Evolutionary conservation across 2,329 filamentous ascomycete species (phyloP), one percentile per base, ranked within the genome.

Genomic region (Ceratocystis papillata): DNA sequence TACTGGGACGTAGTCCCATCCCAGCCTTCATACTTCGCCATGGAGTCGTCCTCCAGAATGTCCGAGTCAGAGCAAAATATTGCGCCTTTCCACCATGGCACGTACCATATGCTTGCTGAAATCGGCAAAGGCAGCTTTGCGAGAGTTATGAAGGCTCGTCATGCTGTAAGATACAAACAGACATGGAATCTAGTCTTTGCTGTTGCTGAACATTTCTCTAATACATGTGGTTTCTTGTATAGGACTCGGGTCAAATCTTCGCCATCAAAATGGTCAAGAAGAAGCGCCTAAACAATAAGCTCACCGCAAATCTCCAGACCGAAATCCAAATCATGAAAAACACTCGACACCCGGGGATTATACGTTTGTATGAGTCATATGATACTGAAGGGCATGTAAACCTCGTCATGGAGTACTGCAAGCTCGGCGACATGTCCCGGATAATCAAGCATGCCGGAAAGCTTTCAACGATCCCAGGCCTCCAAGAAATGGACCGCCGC

Each of bases 401-500:
- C 77, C 83, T 99, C 67, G 87, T 97, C 69, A 99, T 97, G 93
- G 94, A 99, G 78, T 97, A 95, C 77, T 97, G 94, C 77, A 90
- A 96, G 74, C 83, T 99, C 50, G 93, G 94, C 25, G 94, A 99
- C 73, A 78, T 99, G 67, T 96, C 94, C 10, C 81, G 93, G 65
- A 97, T 99, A 76, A 96, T 99, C 78, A 96, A 94, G 81, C 95
- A 94, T 77, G 85, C 93, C 68, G 86, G 93, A 68, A 89, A 87
- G 73, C 83, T 96, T 59, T 82, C 81, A 57, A 87, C 87, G 63
- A 88, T 96, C 73, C 85, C 88, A 33, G 87, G 89, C 64, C 94
- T 93, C 2, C 84, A 85, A 73, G 90, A 96, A 71, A 93, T 97
- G 85, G 90, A 95, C 68, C 83, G 87, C 72, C 96, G 96, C 75